phyloP scores from a whole-genome alignment of 352 stramenopile genomes.

The Aphanomyces cochlioides region DNA sequence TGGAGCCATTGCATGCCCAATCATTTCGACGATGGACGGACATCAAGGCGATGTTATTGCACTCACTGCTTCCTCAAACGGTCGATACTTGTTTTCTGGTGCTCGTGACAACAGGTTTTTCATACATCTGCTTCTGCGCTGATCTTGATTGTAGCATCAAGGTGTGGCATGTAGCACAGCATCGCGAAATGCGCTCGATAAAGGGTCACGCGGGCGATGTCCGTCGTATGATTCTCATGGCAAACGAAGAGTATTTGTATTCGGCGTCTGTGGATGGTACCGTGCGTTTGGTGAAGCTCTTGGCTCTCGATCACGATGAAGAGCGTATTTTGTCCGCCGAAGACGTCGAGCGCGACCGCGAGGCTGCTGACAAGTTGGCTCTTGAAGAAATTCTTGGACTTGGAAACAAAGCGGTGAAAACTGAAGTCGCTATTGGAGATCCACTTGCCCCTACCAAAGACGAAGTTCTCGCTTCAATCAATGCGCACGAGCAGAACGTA shows the following conservation, averaged over 20 bases:
- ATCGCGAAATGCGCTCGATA: slow-evolving; percentile 27
- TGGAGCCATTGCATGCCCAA: slow-evolving; percentile 19
- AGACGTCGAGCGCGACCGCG: slow-evolving; percentile 28
- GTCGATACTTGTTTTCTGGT: slow-evolving; percentile 27
- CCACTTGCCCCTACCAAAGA: background rate
- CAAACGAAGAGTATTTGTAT: slow-evolving; percentile 31
- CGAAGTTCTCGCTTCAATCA: slow-evolving; percentile 21
- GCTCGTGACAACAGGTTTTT: slow-evolving; percentile 28
- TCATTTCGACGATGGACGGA: slow-evolving; percentile 27
- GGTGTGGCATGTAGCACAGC: slow-evolving; percentile 29
- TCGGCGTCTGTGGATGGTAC: slow-evolving; percentile 28
- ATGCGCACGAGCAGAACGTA: slow-evolving; percentile 30
- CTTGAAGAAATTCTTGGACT: slow-evolving; percentile 29
- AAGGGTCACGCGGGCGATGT: slow-evolving; percentile 30
- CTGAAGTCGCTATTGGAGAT: background rate
- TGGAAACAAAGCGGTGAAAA: slow-evolving; percentile 6
- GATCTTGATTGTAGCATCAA: slow-evolving; percentile 22
- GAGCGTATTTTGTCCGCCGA: slow-evolving; percentile 18
- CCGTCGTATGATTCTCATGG: slow-evolving; percentile 28
- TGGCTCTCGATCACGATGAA: slow-evolving; percentile 13
- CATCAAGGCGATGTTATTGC: slow-evolving; percentile 31
- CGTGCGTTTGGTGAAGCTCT: slow-evolving; percentile 20
- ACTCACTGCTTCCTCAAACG: slow-evolving; percentile 22
- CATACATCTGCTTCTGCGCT: background rate
- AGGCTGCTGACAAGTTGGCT: slow-evolving; percentile 28